Evolutionary conservation across 306 rosid genomes (phyloP).

Genomic region (Lathyrus oleraceus): DNA sequence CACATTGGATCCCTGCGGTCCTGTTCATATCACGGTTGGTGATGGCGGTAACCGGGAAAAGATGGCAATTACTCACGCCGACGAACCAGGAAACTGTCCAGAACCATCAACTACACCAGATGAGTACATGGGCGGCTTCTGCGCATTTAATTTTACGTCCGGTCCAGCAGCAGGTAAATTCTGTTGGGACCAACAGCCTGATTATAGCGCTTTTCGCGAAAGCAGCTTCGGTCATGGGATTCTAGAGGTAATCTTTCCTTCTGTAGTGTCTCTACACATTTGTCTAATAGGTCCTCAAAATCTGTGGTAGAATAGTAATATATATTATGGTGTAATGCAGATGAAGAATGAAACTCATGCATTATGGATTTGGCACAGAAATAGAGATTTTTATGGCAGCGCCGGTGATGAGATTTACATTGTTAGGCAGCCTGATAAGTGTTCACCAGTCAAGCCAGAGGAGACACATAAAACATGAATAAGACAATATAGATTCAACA

Average conservation of each 20-base stretch:
- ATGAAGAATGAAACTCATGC: conserved; percentile 89
- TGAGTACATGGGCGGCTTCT: conserved; percentile 56
- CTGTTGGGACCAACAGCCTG: conserved; percentile 93
- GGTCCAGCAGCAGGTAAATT: conserved; percentile 88
- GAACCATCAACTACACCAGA: conserved; percentile 64
- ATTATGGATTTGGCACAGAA: conserved; percentile 88
- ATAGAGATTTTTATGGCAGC: conserved; percentile 57
- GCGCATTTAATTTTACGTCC: conserved; percentile 80
- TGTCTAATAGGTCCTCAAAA: neutral
- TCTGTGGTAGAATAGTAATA: neutral
- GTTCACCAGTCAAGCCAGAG: conserved; percentile 42
- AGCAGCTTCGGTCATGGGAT: conserved; percentile 97
- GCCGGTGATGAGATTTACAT: conserved; percentile 77
- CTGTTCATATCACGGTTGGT: conserved; percentile 70
- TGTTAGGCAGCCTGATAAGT: conserved; percentile 76
- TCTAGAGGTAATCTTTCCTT: conserved; percentile 64
- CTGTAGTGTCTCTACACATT: conserved; percentile 16
- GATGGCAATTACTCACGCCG: conserved; percentile 76
- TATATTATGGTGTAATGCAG: conserved; percentile 40
- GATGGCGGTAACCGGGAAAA: conserved; percentile 90
- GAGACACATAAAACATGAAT: conserved; percentile 39
- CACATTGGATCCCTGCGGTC: conserved; percentile 87
- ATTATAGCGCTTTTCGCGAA: conserved; percentile 85
- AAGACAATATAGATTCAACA: too few species aligned
- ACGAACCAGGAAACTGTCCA: conserved; percentile 90